Percentiles rank a stretch among this genome's conserved stretches.
Conservation (phyloP, 2,329 filamentous ascomycete genomes). For the Thelonectria discophora region DNA sequence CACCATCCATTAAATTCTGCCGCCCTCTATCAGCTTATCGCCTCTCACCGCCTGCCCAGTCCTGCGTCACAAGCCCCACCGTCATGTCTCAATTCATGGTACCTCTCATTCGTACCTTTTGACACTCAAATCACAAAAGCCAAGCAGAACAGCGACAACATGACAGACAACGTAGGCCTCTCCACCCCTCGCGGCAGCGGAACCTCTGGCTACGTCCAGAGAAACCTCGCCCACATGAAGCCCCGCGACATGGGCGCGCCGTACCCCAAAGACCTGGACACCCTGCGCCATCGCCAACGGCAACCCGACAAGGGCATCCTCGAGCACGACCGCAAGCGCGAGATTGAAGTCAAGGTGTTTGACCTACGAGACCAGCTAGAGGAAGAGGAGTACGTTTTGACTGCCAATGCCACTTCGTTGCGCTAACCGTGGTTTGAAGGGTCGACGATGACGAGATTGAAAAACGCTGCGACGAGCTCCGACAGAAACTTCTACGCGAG, state of each 20-base stretch:
- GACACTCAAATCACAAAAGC: too few species aligned
- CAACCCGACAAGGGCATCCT: slow-evolving; percentile 92
- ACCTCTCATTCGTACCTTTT: too few species aligned
- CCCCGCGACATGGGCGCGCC: slow-evolving; percentile 83
- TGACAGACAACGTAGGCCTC: slow-evolving; percentile 98
- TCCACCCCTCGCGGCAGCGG: slow-evolving; percentile 93
- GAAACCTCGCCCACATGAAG: slow-evolving; percentile 88
- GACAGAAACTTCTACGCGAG: slow-evolving; percentile 52
- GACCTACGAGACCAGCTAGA: slow-evolving; percentile 91
- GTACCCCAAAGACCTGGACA: slow-evolving; percentile 76
- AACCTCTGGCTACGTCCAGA: slow-evolving; percentile 96
- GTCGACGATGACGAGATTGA: slow-evolving; percentile 94
- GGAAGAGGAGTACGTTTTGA: slow-evolving; percentile 74
- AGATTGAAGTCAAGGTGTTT: slow-evolving; percentile 92
- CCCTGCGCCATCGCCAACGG: slow-evolving; percentile 77
- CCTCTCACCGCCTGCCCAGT: slow-evolving; percentile 36
- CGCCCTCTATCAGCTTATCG: slow-evolving; percentile 26
- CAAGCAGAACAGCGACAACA: too few species aligned
- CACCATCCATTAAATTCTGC: slow-evolving; percentile 41
- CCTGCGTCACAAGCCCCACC: slow-evolving; percentile 24
- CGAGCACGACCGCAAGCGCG: slow-evolving; percentile 90
- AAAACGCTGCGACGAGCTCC: slow-evolving; percentile 56
- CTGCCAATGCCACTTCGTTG: neutral
- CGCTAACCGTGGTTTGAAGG: slow-evolving; percentile 51
- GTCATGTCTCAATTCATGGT: neutral